Evolutionary conservation across 2,329 filamentous ascomycete species (phyloP).

Genomic region (Aureobasidium sp.): DNA sequence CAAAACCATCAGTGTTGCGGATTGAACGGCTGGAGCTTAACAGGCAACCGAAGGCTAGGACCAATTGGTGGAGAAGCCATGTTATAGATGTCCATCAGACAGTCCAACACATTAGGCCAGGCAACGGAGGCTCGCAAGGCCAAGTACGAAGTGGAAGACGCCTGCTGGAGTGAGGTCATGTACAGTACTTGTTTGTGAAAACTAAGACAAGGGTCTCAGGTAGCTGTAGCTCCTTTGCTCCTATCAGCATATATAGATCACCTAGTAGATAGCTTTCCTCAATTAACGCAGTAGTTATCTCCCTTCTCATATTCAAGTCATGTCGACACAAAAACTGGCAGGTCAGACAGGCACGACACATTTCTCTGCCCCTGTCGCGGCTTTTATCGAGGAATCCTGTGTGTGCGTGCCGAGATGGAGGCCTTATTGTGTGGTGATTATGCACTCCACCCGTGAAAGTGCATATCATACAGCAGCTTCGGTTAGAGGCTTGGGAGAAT

Average conservation of each 20-base stretch:
- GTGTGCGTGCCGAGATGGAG: neutral
- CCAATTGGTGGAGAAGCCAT: neutral
- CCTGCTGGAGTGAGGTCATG: neutral
- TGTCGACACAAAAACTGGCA: neutral
- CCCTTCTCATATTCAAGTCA: too few relatives aligned
- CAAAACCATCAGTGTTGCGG: slow-evolving; percentile 6
- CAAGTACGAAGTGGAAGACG: neutral
- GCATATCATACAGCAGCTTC: slow-evolving; percentile 3
- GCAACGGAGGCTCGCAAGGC: neutral
- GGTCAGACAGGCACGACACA: neutral
- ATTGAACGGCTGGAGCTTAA: slow-evolving; percentile 1
- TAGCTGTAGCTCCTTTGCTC: too few relatives aligned
- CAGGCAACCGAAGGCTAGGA: neutral
- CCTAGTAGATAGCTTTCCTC: too few relatives aligned
- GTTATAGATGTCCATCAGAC: neutral
- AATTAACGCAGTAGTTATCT: too few relatives aligned
- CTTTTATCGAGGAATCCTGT: neutral
- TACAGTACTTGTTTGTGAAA: too few relatives aligned
- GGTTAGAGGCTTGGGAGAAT: neutral
- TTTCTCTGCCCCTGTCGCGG: slow-evolving; percentile 11
- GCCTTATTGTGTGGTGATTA: slow-evolving; percentile 1
- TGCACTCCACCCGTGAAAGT: slow-evolving; percentile 3
- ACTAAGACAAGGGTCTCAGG: too few relatives aligned
- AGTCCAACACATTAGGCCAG: neutral
- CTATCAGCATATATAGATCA: too few relatives aligned